Evolutionary conservation across 768 basidiomycete genomes (phyloP).

Genomic region (Pholiota microspora): DNA sequence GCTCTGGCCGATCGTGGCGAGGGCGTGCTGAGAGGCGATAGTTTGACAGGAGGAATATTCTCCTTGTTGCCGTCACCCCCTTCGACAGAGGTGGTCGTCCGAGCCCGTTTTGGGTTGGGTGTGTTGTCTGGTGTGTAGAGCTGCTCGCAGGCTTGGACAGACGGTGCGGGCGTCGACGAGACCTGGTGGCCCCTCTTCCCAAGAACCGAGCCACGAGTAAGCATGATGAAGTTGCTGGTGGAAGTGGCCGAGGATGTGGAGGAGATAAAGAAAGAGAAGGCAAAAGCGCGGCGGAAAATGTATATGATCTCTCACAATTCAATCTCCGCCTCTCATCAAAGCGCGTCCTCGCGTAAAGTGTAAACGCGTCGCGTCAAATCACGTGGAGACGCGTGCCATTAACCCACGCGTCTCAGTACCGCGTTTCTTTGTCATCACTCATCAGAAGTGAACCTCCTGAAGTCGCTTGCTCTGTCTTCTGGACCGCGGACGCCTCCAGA

Average conservation of each 20-base stretch:
- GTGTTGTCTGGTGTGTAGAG: conserved; percentile 61
- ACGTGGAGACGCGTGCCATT: conserved; percentile 30
- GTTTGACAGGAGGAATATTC: conserved; percentile 65
- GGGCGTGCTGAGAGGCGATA: conserved; percentile 33
- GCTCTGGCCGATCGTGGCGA: conserved; percentile 41
- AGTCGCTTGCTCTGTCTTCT: background rate
- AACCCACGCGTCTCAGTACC: conserved; percentile 11
- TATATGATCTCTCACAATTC: conserved; percentile 28
- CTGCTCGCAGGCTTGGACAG: conserved; percentile 33
- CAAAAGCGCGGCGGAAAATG: conserved; percentile 8
- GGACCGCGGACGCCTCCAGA: background rate
- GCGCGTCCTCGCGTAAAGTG: conserved; percentile 24
- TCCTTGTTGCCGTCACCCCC: conserved; percentile 74
- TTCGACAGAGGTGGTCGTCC: conserved; percentile 38
- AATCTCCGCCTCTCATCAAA: conserved; percentile 39
- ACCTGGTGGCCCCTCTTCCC: conserved; percentile 48
- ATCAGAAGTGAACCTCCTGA: background rate
- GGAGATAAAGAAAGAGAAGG: conserved; percentile 20
- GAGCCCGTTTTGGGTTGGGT: conserved; percentile 64
- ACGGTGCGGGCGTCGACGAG: conserved; percentile 23
- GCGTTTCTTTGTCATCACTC: conserved; percentile 9
- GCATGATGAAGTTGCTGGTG: conserved; percentile 30
- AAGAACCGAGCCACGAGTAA: conserved; percentile 48
- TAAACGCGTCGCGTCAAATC: conserved; percentile 34
- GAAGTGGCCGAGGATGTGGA: conserved; percentile 22